Evolutionary conservation across 1,139 yeast genomes (phyloP).

Genomic region (Debaryomyces singareniensis): DNA sequence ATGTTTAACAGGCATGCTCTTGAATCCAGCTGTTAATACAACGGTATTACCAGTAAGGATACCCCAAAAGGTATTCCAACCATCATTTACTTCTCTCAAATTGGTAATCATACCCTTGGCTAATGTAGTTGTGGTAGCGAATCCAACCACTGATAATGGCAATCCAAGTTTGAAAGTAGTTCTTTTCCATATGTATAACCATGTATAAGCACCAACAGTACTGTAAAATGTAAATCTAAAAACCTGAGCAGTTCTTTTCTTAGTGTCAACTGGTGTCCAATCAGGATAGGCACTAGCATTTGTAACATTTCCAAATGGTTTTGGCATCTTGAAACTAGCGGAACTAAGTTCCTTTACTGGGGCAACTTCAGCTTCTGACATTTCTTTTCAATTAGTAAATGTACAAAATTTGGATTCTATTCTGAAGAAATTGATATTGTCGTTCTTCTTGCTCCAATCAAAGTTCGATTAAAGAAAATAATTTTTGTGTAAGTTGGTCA

Average conservation of each 20-base stretch:
- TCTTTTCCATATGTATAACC: conserved; percentile 44
- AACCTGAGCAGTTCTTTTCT: conserved; percentile 32
- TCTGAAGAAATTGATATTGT: background rate
- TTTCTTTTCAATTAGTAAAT: conserved; percentile 3
- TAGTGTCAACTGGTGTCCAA: conserved; percentile 41
- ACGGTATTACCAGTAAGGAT: conserved; percentile 39
- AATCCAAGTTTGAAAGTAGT: conserved; percentile 38
- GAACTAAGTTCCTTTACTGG: conserved; percentile 21
- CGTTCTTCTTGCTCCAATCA: conserved; percentile 14
- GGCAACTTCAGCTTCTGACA: conserved; percentile 14
- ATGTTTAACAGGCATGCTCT: conserved; percentile 36
- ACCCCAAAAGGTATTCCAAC: conserved; percentile 45
- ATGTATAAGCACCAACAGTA: conserved; percentile 43
- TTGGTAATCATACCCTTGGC: conserved; percentile 36
- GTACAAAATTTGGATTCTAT: background rate
- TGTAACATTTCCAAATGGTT: conserved; percentile 36
- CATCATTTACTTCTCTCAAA: conserved; percentile 44
- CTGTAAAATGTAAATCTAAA: conserved; percentile 38
- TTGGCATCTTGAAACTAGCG: conserved; percentile 37
- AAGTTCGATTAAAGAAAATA: conserved; percentile 3
- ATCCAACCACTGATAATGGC: conserved; percentile 36
- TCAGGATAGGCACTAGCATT: conserved; percentile 39
- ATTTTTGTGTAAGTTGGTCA: conserved; percentile 2
- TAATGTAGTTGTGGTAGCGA: conserved; percentile 39
- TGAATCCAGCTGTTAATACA: conserved; percentile 36